Evolutionary conservation across 306 rosid genomes (phyloP).

Genomic region (Cyclanthera cordifolia): DNA sequence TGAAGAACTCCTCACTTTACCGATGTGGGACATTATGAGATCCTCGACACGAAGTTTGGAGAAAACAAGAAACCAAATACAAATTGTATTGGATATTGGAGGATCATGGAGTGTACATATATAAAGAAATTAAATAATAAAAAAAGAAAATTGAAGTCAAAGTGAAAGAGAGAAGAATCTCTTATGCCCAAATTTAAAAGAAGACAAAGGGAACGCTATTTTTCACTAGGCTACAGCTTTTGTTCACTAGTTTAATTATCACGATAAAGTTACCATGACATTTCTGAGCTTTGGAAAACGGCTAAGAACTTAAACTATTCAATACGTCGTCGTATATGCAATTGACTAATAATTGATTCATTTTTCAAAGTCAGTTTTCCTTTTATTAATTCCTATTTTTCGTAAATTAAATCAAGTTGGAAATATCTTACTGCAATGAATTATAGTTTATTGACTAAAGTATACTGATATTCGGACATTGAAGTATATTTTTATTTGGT

Average conservation of each 20-base stretch:
- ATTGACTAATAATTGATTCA: neutral
- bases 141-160: neutral
- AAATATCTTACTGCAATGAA: too few relatives aligned
- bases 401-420: too few relatives aligned
- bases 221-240: slow-evolving; percentile 25
- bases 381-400: too few relatives aligned
- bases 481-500: too few relatives aligned
- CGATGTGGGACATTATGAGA: too few relatives aligned
- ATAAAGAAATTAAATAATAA: neutral
- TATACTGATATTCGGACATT: too few relatives aligned
- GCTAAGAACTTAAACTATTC: neutral
- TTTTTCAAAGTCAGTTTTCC: neutral
- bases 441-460: too few relatives aligned
- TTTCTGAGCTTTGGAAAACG: slow-evolving; percentile 36
- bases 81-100: neutral
- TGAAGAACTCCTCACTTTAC: too few relatives aligned
- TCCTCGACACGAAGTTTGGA: too few relatives aligned
- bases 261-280: slow-evolving; percentile 11
- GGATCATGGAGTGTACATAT: neutral
- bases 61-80: neutral
- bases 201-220: slow-evolving; percentile 61
- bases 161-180: slow-evolving; percentile 42
- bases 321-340: neutral
- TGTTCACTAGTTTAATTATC: slow-evolving; percentile 5
- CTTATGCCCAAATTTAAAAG: slow-evolving; percentile 32